Evolutionary conservation across 192 early-diverging fungal genomes (phyloP).

Genomic region (Jimgerdemannia flammicorona): DNA sequence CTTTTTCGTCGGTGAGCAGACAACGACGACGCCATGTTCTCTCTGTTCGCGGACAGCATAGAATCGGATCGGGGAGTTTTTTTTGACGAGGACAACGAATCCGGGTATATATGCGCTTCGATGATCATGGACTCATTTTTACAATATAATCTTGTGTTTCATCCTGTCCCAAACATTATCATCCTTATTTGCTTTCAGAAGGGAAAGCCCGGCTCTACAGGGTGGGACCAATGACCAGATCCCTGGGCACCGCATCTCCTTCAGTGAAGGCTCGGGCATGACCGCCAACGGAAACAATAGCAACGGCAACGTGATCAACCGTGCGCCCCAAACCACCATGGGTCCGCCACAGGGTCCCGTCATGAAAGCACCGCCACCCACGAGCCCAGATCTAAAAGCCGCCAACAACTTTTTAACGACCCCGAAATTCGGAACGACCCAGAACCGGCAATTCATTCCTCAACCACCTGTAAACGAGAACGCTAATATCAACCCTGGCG

Average conservation of each 20-base stretch:
- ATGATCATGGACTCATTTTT: not conserved
- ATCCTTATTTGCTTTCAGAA: not conserved
- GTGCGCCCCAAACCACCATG: too few species aligned
- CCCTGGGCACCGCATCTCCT: not conserved
- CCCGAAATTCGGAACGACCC: not conserved
- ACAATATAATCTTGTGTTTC: not conserved
- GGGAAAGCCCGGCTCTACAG: not conserved
- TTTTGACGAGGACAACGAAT: not conserved
- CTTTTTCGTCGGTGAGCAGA: not conserved
- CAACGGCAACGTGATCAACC: too few species aligned
- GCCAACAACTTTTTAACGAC: not conserved
- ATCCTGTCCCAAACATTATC: not conserved
- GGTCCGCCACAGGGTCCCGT: too few species aligned
- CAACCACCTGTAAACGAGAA: not conserved
- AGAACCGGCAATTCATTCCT: not conserved
- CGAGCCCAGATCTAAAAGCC: not conserved
- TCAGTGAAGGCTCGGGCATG: not conserved
- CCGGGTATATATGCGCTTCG: not conserved
- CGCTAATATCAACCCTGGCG: not conserved
- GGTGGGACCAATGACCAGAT: not conserved
- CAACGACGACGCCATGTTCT: constrained; percentile 2
- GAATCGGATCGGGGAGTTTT: not conserved
- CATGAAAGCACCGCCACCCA: not conserved
- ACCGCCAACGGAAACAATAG: not conserved
- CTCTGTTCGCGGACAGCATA: not conserved